These are phyloP conservation scores for Podospora tetraspora DNA, from an alignment of 495 filamentous ascomycete genomes.

Conservation along the genomic window DNA sequence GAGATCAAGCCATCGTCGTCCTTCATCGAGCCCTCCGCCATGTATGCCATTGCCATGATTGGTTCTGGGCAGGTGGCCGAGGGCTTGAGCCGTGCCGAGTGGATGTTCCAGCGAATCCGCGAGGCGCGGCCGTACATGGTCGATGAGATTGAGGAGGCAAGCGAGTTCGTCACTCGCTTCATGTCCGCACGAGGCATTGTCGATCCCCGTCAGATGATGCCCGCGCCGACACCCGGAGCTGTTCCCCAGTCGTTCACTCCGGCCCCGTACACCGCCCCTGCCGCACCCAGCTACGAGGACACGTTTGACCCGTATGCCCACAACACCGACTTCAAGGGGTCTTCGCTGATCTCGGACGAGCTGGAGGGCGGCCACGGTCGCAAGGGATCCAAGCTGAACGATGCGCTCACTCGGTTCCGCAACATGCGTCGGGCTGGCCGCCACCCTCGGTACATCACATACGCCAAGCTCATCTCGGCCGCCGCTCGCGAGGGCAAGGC, in stretches of 20 bases:
- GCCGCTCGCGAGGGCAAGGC: conserved; percentile 76
- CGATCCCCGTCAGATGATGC: conserved; percentile 41
- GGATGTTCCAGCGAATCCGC: conserved; percentile 78
- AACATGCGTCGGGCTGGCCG: conserved; percentile 90
- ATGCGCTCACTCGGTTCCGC: conserved; percentile 74
- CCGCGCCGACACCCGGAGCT: conserved; percentile 23
- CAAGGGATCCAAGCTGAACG: conserved; percentile 65
- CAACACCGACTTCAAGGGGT: conserved; percentile 87
- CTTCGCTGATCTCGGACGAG: conserved; percentile 78
- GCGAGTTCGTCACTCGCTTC: conserved; percentile 72
- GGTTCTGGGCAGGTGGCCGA: conserved; percentile 72
- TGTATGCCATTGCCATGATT: conserved; percentile 80
- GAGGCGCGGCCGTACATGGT: conserved; percentile 49
- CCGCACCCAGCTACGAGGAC: conserved; percentile 56
- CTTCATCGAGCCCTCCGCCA: conserved; percentile 78
- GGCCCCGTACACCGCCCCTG: conserved; percentile 35
- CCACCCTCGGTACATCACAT: conserved; percentile 91
- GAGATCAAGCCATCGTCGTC: conserved; percentile 52
- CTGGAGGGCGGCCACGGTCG: conserved; percentile 69
- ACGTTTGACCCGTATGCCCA: conserved; percentile 84
- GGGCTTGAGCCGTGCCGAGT: conserved; percentile 66
- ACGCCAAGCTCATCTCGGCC: conserved; percentile 87
- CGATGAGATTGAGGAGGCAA: conserved; percentile 82
- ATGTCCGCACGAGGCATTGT: conserved; percentile 55
- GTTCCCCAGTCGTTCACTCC: conserved; percentile 27